Conservation (phyloP, 1,139 yeast genomes). For the Blastobotrys raffinosifermentans region DNA sequence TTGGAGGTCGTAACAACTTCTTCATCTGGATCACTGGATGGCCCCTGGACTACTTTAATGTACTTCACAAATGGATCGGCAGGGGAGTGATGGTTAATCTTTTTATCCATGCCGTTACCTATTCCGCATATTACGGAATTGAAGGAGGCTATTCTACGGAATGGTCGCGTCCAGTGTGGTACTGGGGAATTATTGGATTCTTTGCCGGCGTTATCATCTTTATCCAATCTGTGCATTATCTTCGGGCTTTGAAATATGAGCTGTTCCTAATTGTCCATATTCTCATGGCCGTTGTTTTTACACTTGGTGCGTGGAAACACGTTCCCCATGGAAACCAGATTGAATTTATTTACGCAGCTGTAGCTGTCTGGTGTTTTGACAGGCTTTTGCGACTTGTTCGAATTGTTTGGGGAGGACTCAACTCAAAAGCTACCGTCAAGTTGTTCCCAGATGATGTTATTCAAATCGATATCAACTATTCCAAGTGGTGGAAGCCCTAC, state of each 20-base stretch:
- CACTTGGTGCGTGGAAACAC: constrained; percentile 59
- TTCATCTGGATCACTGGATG: constrained; percentile 61
- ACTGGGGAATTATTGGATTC: constrained; percentile 51
- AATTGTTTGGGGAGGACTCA: constrained; percentile 36
- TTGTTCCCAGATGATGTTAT: constrained; percentile 22
- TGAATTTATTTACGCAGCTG: constrained; percentile 33
- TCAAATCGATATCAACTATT: constrained; percentile 24
- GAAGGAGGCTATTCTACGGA: constrained; percentile 9
- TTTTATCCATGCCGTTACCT: constrained; percentile 29
- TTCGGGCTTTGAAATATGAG: constrained; percentile 60
- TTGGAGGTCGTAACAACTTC: constrained; percentile 65
- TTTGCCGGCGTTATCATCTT: constrained; percentile 39
- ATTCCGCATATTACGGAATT: constrained; percentile 13
- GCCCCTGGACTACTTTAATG: constrained; percentile 54
- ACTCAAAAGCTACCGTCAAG: constrained; percentile 31
- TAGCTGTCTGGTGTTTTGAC: constrained; percentile 41
- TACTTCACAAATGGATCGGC: constrained; percentile 62
- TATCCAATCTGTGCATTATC: constrained; percentile 42
- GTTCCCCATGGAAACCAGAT: constrained; percentile 28
- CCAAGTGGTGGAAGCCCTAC: constrained; percentile 35
- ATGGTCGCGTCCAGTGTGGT: constrained; percentile 31
- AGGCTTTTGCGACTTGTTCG: constrained; percentile 35
- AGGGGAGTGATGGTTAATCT: constrained; percentile 48
- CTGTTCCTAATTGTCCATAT: constrained; percentile 55
- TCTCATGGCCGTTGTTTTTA: constrained; percentile 47